A percentile compares a stretch with the other conserved stretches of the same genome.
Conservation (phyloP, 352 stramenopile genomes). For the Pythium rhizo-oryzae region DNA sequence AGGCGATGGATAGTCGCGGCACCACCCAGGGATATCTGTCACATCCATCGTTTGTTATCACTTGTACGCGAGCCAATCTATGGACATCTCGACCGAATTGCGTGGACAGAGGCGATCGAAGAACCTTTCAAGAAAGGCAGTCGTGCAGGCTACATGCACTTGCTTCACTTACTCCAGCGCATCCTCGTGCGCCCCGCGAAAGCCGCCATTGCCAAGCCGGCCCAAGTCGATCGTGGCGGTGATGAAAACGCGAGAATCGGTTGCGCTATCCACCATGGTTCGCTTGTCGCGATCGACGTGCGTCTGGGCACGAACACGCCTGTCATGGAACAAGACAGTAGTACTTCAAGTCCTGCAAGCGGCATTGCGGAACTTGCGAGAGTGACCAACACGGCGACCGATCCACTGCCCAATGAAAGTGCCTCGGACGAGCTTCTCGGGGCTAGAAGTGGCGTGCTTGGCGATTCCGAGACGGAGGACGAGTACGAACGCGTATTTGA, state of each 20-base stretch:
- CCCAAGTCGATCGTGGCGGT: not conserved
- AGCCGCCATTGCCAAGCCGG: slow-evolving; percentile 66
- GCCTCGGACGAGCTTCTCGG: too few relatives aligned
- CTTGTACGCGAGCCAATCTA: slow-evolving; percentile 91
- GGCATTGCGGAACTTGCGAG: too few relatives aligned
- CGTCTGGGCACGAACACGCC: too few relatives aligned
- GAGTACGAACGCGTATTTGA: too few relatives aligned
- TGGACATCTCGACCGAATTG: slow-evolving; percentile 63
- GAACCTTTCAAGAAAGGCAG: slow-evolving; percentile 62
- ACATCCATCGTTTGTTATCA: slow-evolving; percentile 88
- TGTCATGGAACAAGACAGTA: too few relatives aligned
- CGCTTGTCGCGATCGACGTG: too few relatives aligned
- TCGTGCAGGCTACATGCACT: slow-evolving; percentile 53
- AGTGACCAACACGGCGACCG: too few relatives aligned
- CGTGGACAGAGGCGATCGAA: slow-evolving; percentile 69
- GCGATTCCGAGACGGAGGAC: too few relatives aligned
- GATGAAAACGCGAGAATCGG: not conserved
- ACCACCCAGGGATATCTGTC: slow-evolving; percentile 91
- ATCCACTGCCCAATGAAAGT: too few relatives aligned
- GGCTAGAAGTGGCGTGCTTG: too few relatives aligned
- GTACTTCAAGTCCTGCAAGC: too few relatives aligned
- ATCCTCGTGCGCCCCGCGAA: slow-evolving; percentile 97
- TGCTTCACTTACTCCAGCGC: slow-evolving; percentile 81
- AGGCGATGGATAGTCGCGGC: slow-evolving; percentile 96
- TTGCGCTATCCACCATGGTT: not conserved